Conservation (phyloP, 2,329 filamentous ascomycete species). For the Aureobasidium pullulans region DNA sequence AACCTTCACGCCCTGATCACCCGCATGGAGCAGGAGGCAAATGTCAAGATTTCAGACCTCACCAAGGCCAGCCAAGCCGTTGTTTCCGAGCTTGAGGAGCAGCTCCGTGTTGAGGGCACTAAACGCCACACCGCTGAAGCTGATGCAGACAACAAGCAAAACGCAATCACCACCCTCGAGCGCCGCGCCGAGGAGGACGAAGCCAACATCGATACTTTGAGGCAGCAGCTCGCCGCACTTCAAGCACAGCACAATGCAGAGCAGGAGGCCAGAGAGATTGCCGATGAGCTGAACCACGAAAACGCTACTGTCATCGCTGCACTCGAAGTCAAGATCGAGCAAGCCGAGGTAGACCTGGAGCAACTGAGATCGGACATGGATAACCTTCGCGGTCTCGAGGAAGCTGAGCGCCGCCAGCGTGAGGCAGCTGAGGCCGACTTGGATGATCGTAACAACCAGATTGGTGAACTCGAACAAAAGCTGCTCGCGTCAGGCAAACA, state of each 20-base stretch:
- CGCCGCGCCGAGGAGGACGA: slow-evolving; percentile 31
- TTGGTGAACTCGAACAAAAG: slow-evolving; percentile 34
- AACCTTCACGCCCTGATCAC: slow-evolving; percentile 31
- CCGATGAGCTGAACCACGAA: slow-evolving; percentile 32
- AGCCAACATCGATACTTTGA: slow-evolving; percentile 28
- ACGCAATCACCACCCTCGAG: slow-evolving; percentile 34
- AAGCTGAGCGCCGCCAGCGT: slow-evolving; percentile 36
- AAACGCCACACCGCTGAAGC: slow-evolving; percentile 32
- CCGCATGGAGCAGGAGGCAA: slow-evolving; percentile 34
- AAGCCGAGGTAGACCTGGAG: slow-evolving; percentile 26
- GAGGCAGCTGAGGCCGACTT: slow-evolving; percentile 37
- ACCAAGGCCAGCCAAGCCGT: slow-evolving; percentile 31
- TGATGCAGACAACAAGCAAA: slow-evolving; percentile 31
- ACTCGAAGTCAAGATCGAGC: slow-evolving; percentile 30
- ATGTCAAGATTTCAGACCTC: slow-evolving; percentile 30
- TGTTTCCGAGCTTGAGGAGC: slow-evolving; percentile 30
- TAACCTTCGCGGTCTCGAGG: slow-evolving; percentile 30
- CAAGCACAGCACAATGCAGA: slow-evolving; percentile 30
- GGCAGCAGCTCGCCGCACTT: slow-evolving; percentile 27
- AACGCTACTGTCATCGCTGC: slow-evolving; percentile 31
- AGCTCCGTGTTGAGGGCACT: slow-evolving; percentile 31
- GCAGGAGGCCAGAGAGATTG: slow-evolving; percentile 24
- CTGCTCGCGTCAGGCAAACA: slow-evolving; percentile 36
- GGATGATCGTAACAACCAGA: slow-evolving; percentile 34
- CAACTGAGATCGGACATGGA: slow-evolving; percentile 28